phyloP scores from a whole-genome alignment of 306 rosid species.

The Cicer chorassanicum region DNA sequence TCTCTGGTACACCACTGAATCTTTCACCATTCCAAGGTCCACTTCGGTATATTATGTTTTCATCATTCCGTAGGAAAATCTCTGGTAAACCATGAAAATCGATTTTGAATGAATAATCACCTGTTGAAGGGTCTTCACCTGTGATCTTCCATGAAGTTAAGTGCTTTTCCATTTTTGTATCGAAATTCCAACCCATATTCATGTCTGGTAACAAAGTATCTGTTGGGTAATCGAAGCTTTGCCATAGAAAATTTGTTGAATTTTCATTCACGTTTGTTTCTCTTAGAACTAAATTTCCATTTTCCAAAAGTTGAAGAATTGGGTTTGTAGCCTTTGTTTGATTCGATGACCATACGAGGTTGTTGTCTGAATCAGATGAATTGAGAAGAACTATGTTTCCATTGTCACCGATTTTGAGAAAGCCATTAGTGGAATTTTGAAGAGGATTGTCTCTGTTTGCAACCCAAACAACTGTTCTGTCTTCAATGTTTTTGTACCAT shows the following conservation, averaged over 20 bases:
- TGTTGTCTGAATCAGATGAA: neutral
- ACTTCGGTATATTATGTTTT: constrained; percentile 44
- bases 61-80: constrained; percentile 43
- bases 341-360: constrained; percentile 57
- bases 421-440: constrained; percentile 39
- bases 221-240: constrained; percentile 77
- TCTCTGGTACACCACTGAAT: constrained; percentile 79
- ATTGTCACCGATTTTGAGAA: constrained; percentile 47
- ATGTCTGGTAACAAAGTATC: constrained; percentile 71
- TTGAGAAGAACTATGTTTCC: constrained; percentile 56
- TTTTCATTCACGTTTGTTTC: constrained; percentile 35
- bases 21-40: constrained; percentile 86
- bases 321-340: constrained; percentile 44
- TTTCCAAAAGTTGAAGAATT: constrained; percentile 58
- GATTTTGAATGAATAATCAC: constrained; percentile 55
- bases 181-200: constrained; percentile 73
- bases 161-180: constrained; percentile 48
- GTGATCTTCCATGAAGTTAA: constrained; percentile 61
- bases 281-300: constrained; percentile 63
- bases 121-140: constrained; percentile 59
- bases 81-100: constrained; percentile 66
- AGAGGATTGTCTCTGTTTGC: constrained; percentile 81
- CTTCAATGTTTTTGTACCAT: constrained; percentile 58
- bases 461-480: constrained; percentile 61
- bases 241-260: constrained; percentile 56